phyloP scores from a whole-genome alignment of 2,329 filamentous ascomycete species.

The Cercospora zeina region DNA sequence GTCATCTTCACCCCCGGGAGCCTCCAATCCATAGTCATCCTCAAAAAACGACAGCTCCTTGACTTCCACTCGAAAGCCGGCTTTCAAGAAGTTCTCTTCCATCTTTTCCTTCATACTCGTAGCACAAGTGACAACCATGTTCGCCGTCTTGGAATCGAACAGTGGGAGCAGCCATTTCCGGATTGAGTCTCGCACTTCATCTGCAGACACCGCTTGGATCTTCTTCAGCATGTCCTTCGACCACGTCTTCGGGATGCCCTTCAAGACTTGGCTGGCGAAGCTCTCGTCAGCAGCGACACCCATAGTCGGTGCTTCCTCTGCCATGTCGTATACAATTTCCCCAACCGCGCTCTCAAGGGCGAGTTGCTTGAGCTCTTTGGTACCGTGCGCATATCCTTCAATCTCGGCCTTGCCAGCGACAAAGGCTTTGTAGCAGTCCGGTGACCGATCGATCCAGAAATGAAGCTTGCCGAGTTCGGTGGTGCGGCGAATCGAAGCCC shows the following conservation, averaged over 20 bases:
- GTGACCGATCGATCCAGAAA: conserved; percentile 86
- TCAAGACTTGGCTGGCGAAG: conserved; percentile 78
- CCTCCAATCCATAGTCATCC: conserved; percentile 82
- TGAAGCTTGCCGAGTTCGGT: conserved; percentile 77
- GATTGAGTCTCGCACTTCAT: conserved; percentile 75
- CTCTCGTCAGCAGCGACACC: conserved; percentile 76
- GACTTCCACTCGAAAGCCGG: conserved; percentile 76
- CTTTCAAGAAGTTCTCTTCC: conserved; percentile 68
- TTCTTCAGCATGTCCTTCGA: conserved; percentile 72
- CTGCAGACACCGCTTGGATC: conserved; percentile 71
- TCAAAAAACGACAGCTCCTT: conserved; percentile 77
- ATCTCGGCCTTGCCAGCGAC: conserved; percentile 73
- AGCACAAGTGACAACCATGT: conserved; percentile 85
- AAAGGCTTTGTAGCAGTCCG: conserved; percentile 85
- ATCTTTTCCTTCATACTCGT: conserved; percentile 80
- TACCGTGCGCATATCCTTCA: conserved; percentile 70
- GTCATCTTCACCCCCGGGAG: conserved; percentile 60
- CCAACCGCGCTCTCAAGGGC: conserved; percentile 89
- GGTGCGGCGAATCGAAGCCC: conserved; percentile 74
- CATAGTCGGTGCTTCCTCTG: conserved; percentile 86
- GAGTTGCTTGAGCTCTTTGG: conserved; percentile 70
- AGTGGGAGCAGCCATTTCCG: conserved; percentile 73
- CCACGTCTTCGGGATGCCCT: conserved; percentile 73
- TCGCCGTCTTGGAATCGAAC: conserved; percentile 77
- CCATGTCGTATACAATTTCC: conserved; percentile 80